These are phyloP conservation scores for Tulasnella sp. DNA, from an alignment of 768 basidiomycete species.

Conservation along the genomic window DNA sequence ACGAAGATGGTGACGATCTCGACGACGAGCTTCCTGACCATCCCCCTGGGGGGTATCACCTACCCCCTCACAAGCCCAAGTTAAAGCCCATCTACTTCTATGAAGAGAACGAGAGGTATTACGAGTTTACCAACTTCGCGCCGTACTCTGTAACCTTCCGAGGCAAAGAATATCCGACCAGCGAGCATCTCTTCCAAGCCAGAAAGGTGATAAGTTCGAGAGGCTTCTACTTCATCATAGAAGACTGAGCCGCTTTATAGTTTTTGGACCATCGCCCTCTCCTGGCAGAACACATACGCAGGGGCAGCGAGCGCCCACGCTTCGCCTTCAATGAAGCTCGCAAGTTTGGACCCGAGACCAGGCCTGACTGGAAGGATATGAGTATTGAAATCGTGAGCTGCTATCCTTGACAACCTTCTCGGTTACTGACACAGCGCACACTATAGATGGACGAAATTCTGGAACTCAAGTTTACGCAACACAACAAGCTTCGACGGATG, in stretches of 20 bases:
- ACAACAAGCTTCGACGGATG: conserved; percentile 17
- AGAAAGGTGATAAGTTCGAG: conserved; percentile 18
- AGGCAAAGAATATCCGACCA: conserved; percentile 19
- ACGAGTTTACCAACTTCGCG: conserved; percentile 19
- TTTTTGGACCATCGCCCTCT: conserved; percentile 27
- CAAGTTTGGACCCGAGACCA: conserved; percentile 16
- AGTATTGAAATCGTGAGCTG: conserved; percentile 26
- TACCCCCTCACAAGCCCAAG: background rate
- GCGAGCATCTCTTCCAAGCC: conserved; percentile 26
- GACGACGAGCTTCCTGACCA: background rate
- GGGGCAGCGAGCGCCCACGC: background rate
- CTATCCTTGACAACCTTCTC: background rate
- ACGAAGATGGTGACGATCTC: background rate
- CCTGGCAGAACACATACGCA: conserved; percentile 30
- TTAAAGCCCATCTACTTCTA: background rate
- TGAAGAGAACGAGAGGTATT: conserved; percentile 7
- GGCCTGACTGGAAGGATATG: conserved; percentile 27
- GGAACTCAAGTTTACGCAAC: conserved; percentile 29
- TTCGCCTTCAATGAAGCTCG: conserved; percentile 29
- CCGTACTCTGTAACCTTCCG: background rate
- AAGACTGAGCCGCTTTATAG: background rate
- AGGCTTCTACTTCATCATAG: background rate
- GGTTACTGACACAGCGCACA: background rate
- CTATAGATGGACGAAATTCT: conserved; percentile 30
- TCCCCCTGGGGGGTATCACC: background rate